Conservation (phyloP, 208 protist genomes). For the Pavlovales sp. region DNA sequence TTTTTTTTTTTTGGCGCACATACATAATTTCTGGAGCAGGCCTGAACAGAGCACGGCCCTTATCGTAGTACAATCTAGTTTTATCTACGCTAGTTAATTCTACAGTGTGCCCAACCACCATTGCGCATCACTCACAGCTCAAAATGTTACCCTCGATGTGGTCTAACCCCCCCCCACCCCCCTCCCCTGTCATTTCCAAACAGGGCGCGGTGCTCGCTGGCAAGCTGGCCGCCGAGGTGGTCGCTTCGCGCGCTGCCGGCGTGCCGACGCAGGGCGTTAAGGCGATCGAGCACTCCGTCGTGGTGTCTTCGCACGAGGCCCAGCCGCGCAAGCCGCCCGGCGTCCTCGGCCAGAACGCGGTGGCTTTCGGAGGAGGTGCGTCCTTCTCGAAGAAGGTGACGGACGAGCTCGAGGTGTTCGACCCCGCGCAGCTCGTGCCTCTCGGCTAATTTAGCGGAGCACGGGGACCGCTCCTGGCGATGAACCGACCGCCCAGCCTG, state of each 20-base stretch:
- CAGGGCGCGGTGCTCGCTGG: slow-evolving; percentile 31
- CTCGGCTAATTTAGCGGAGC: too few relatives aligned
- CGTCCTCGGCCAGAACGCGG: not conserved
- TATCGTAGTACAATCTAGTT: too few relatives aligned
- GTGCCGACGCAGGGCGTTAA: not conserved
- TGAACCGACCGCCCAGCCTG: too few relatives aligned
- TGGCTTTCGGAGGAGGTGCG: slow-evolving; percentile 23
- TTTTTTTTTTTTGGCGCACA: too few relatives aligned
- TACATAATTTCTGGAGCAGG: too few relatives aligned
- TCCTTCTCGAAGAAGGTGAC: not conserved
- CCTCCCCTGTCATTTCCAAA: not conserved
- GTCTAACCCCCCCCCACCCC: not conserved
- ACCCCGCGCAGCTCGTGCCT: slow-evolving; percentile 2
- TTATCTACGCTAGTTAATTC: too few relatives aligned
- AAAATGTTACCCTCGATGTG: too few relatives aligned
- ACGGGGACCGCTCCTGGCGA: too few relatives aligned
- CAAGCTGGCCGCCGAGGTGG: slow-evolving; percentile 34
- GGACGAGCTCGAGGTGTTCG: not conserved
- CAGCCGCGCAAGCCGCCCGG: not conserved
- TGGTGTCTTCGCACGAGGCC: not conserved
- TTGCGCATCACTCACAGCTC: too few relatives aligned
- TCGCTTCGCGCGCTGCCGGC: slow-evolving; percentile 6
- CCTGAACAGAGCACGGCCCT: too few relatives aligned
- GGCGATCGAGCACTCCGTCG: not conserved
- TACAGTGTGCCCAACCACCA: too few relatives aligned